Conservation (phyloP, 331 rosid genomes). For the Pyracantha coccinea region DNA sequence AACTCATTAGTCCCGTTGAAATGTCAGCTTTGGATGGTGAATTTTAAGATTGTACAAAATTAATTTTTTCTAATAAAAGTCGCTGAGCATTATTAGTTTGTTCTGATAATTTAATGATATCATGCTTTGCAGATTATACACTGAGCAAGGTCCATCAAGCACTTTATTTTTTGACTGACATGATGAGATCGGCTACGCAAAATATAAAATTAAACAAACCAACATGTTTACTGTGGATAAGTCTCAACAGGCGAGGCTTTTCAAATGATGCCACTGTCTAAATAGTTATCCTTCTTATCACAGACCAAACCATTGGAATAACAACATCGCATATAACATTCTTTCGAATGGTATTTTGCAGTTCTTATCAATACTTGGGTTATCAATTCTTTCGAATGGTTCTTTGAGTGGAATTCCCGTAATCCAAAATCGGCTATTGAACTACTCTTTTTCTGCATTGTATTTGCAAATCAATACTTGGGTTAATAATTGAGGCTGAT, state of each 20-base stretch:
- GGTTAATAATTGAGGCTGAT: too few relatives aligned
- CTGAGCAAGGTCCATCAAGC: constrained; percentile 59
- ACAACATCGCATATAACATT: too few relatives aligned
- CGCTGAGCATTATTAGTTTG: neutral
- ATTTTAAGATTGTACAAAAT: neutral
- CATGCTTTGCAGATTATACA: constrained; percentile 48
- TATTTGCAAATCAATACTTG: too few relatives aligned
- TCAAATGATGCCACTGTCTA: too few relatives aligned
- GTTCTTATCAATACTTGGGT: too few relatives aligned
- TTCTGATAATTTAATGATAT: neutral
- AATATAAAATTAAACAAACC: constrained; percentile 89
- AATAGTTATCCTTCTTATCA: too few relatives aligned
- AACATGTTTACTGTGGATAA: constrained; percentile 85
- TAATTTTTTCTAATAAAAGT: neutral
- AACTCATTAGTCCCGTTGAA: constrained; percentile 87
- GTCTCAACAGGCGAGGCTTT: constrained; percentile 77
- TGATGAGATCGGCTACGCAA: constrained; percentile 65
- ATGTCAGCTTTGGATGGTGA: constrained; percentile 35
- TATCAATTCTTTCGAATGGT: too few relatives aligned
- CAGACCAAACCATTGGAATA: too few relatives aligned
- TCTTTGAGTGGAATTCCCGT: too few relatives aligned
- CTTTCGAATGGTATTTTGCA: too few relatives aligned
- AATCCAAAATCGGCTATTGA: too few relatives aligned
- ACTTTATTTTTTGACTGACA: constrained; percentile 38
- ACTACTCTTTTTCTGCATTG: too few relatives aligned